These are phyloP conservation scores for Cutaneotrichosporon arboriforme DNA, from an alignment of 1,284 basidiomycete species.

Conservation along the genomic window DNA sequence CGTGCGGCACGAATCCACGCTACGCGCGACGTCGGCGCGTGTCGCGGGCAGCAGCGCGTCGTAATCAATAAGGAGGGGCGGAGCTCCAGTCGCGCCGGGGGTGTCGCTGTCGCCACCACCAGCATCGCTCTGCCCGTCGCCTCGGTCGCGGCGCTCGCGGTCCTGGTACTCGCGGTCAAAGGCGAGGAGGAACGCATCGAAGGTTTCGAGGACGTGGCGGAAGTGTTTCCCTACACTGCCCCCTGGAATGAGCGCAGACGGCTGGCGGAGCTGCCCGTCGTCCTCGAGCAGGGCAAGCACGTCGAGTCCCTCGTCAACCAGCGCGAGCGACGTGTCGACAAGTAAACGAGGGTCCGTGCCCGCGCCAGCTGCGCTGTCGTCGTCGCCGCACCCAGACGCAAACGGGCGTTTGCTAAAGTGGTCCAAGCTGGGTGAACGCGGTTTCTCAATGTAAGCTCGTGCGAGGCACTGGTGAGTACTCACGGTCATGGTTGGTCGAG, in stretches of 20 bases:
- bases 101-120: neutral
- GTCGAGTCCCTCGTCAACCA: slow-evolving; percentile 36
- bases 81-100: neutral
- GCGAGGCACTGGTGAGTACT: neutral
- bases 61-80: slow-evolving; percentile 32
- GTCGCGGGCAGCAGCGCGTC: slow-evolving; percentile 30
- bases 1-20: slow-evolving; percentile 21
- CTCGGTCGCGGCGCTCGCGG: neutral
- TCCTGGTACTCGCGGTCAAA: neutral
- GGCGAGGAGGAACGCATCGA: slow-evolving; percentile 31
- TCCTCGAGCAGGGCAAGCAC: slow-evolving; percentile 25
- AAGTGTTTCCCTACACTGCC: slow-evolving; percentile 43
- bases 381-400: too few species aligned
- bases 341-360: neutral
- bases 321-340: slow-evolving; percentile 18
- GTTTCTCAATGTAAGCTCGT: neutral
- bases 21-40: slow-evolving; percentile 25
- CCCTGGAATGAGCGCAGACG: slow-evolving; percentile 37
- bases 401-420: neutral
- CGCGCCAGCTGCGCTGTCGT: too few species aligned
- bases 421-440: neutral
- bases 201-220: slow-evolving; percentile 44
- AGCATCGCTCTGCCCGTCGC: too few species aligned
- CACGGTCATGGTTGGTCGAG: neutral
- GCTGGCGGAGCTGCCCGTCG: slow-evolving; percentile 30